Percentiles rank a stretch among this genome's conserved stretches.
Conservation (phyloP, 805 yeast genomes). For the Saccharomycopsis vini region DNA sequence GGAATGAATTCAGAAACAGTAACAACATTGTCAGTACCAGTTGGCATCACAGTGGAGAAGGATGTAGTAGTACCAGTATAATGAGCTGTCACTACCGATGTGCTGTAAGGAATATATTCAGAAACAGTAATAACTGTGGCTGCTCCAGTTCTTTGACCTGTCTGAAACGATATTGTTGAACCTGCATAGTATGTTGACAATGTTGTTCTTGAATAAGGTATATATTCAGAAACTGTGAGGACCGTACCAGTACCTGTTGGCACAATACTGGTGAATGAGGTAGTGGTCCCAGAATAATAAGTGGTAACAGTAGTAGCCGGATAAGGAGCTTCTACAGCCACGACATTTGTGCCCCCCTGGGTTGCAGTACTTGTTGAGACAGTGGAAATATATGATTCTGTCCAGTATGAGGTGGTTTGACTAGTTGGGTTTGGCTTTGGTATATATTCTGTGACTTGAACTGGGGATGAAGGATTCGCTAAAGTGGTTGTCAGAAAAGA, state of each 20-base stretch:
- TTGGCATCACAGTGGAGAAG: background rate
- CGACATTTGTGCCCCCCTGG: background rate
- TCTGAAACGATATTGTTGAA: conserved; percentile 2
- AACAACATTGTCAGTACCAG: background rate
- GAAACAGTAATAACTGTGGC: conserved; percentile 2
- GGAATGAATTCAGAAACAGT: conserved; percentile 6
- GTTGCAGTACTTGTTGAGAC: background rate
- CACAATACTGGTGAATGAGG: conserved; percentile 5
- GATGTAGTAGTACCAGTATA: conserved; percentile 5
- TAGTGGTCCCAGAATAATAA: background rate
- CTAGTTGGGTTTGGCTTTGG: conserved; percentile 1
- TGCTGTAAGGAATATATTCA: conserved; percentile 2
- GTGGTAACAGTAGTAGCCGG: too few species aligned
- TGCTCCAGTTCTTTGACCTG: background rate
- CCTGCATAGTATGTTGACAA: background rate
- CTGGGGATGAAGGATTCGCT: conserved; percentile 7
- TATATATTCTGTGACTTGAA: conserved; percentile 1
- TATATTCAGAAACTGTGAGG: conserved; percentile 3
- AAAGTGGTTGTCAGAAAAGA: conserved; percentile 4
- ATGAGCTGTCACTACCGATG: background rate
- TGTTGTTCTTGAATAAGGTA: conserved; percentile 2
- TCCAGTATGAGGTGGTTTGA: conserved; percentile 7
- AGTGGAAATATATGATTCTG: conserved; percentile 4
- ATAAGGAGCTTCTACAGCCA: background rate
- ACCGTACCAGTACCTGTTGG: background rate